phyloP scores from a whole-genome alignment of 2,329 filamentous ascomycete genomes.

The Rhynchosporium agropyri region DNA sequence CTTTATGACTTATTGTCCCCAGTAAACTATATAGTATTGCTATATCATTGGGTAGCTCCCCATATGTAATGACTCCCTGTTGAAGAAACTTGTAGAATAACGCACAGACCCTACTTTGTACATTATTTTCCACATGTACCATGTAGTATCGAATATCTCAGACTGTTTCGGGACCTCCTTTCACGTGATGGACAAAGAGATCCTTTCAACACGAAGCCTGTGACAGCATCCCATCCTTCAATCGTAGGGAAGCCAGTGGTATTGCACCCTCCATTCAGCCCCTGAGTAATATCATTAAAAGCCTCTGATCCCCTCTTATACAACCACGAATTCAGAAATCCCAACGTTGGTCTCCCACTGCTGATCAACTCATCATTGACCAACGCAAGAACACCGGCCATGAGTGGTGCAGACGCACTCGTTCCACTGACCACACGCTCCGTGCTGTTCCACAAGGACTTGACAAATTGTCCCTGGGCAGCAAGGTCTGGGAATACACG shows the following conservation, averaged over 20 bases:
- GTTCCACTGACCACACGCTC: conserved; percentile 49
- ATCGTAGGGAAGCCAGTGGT: conserved; percentile 35
- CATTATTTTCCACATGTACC: too few species aligned
- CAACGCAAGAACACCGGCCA: conserved; percentile 59
- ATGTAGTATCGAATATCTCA: too few species aligned
- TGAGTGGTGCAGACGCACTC: conserved; percentile 56
- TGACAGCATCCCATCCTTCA: conserved; percentile 44
- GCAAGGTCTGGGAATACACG: conserved; percentile 55
- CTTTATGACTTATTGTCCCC: too few species aligned
- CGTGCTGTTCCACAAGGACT: conserved; percentile 43
- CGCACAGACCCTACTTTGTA: too few species aligned
- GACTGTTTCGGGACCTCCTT: too few species aligned
- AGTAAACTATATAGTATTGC: too few species aligned
- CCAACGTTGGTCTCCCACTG: conserved; percentile 48
- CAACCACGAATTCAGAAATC: conserved; percentile 49
- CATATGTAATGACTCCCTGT: too few species aligned
- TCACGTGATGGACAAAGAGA: too few species aligned
- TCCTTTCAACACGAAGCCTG: conserved; percentile 33
- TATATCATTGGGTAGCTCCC: too few species aligned
- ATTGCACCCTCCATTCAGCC: conserved; percentile 44
- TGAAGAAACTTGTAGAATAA: too few species aligned
- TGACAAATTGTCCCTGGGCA: conserved; percentile 61
- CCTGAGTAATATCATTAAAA: conserved; percentile 45
- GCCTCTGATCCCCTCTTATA: conserved; percentile 43
- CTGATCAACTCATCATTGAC: conserved; percentile 62